phyloP scores from a whole-genome alignment of 345 rosid species.

The Isatis tinctoria region DNA sequence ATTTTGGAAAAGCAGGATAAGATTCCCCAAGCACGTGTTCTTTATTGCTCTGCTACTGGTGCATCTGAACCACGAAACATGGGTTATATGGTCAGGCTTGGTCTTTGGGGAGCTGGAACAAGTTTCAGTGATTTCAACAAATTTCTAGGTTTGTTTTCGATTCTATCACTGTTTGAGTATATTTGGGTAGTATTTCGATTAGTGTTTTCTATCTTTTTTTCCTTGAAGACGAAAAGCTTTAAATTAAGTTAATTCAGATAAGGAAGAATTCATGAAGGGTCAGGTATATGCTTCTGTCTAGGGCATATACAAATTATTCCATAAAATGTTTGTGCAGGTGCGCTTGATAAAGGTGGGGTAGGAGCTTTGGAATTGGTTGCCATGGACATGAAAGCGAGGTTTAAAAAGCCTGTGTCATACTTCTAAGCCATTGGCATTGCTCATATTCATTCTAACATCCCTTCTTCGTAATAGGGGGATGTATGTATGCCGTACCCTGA shows the following conservation, averaged over 20 bases:
- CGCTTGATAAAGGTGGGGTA: constrained; percentile 96
- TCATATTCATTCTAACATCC: constrained; percentile 15
- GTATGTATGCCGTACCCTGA: constrained; percentile 98
- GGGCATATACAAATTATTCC: constrained; percentile 1
- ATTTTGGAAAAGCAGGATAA: constrained; percentile 65
- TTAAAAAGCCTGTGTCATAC: constrained; percentile 20
- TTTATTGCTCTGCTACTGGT: constrained; percentile 99
- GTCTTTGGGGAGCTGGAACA: constrained; percentile 99
- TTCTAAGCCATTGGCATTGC: not conserved
- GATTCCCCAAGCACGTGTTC: constrained; percentile 90
- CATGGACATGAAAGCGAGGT: constrained; percentile 99
- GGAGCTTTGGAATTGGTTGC: constrained; percentile 99
- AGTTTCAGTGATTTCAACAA: constrained; percentile 66
- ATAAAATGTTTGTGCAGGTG: constrained; percentile 46
- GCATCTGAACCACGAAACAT: constrained; percentile 99
- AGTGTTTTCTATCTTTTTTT: not conserved
- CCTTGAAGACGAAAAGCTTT: not conserved
- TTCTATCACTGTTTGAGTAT: not conserved
- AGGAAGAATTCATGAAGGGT: not conserved
- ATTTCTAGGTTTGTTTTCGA: constrained; percentile 54
- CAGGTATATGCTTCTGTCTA: not conserved
- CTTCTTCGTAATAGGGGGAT: constrained; percentile 69
- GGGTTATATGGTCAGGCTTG: constrained; percentile 99
- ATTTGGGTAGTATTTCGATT: constrained; percentile 1
- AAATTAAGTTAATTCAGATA: not conserved